phyloP scores from a whole-genome alignment of 805 yeast genomes.

The Lipomyces lipofer region DNA sequence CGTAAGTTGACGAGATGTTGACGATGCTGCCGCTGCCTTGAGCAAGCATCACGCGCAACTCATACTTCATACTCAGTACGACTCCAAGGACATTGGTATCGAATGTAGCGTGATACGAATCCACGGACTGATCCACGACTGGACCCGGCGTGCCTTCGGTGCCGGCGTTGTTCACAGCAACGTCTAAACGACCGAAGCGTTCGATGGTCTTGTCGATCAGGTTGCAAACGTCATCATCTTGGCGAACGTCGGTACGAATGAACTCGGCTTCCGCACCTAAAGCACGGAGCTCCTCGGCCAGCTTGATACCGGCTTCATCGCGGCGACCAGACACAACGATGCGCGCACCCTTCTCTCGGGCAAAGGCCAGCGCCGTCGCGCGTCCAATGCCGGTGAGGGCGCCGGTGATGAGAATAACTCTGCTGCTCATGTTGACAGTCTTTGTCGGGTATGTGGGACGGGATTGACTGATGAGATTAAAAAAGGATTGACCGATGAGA shows the following conservation, averaged over 20 bases:
- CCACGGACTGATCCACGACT: not conserved
- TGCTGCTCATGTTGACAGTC: not conserved
- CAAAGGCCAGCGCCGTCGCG: not conserved
- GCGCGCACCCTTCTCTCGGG: not conserved
- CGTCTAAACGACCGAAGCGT: not conserved
- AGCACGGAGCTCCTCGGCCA: not conserved
- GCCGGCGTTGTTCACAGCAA: not conserved
- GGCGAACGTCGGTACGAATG: not conserved
- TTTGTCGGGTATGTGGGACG: no score
- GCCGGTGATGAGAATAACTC: not conserved
- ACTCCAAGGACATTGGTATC: not conserved
- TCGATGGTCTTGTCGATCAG: not conserved
- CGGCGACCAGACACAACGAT: not conserved
- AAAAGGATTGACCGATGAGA: no score
- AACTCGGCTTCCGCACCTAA: not conserved
- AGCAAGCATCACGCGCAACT: not conserved
- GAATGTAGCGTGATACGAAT: not conserved
- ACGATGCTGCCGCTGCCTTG: slow-evolving; percentile 6
- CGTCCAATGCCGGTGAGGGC: not conserved
- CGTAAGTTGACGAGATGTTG: slow-evolving; percentile 8
- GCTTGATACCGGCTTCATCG: not conserved
- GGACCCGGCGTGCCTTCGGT: not conserved
- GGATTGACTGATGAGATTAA: no score
- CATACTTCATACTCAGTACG: not conserved
- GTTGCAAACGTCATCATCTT: not conserved